Base-by-base conservation (phyloP, 2,329 filamentous ascomycete genomes). In the Alternaria atra region DNA sequence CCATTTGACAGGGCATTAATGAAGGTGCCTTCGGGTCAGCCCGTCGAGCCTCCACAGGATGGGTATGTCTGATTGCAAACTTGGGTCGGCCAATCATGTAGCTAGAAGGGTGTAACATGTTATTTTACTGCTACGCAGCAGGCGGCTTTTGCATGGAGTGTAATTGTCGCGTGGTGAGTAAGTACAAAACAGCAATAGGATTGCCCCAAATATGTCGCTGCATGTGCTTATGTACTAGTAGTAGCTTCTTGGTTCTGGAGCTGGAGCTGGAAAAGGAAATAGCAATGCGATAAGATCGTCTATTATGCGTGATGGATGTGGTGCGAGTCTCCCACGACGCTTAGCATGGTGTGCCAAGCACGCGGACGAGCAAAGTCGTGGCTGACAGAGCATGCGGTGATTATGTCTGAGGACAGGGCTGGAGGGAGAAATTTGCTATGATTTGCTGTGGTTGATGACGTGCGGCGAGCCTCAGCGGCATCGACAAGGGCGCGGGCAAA, bases 1-100 rank as follows among this genome's bases (percentile, higher is more conserved):
- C 52, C 34, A 60, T 60, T 60, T 60, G 58, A 60, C 58, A 46
- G 58, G 5, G 52, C 58, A 52, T 52, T 37, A 59, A 61, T 61
- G 59, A 61, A 46, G 27, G 54, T 39, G 48, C 12, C 12, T 23
- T 52, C 54, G 58, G 54, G 58, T 27, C 53, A 61, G 29, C 42
- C 54, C 57, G 57, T 51, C 13, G 44, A 34, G 23, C 35, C n/a
- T 46, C 57, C 13, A 51, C 39, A 27, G 15, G 32, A 40, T 42
- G 23, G 32, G 40, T 43, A 25, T 35, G 20, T 39, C 42, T 40
- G 32, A 51, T 58, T 54, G 37, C 40, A 25, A n/a, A n/a, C 23
- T 23, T 20, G 2, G 23, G 40, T 6, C 3, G n/a, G 13, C 51
- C 55, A 51, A 60, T 60, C 20, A 30, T 39, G n/a, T 29, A 8